Conservation (phyloP, 768 basidiomycete genomes). For the Rickenella mellea region DNA sequence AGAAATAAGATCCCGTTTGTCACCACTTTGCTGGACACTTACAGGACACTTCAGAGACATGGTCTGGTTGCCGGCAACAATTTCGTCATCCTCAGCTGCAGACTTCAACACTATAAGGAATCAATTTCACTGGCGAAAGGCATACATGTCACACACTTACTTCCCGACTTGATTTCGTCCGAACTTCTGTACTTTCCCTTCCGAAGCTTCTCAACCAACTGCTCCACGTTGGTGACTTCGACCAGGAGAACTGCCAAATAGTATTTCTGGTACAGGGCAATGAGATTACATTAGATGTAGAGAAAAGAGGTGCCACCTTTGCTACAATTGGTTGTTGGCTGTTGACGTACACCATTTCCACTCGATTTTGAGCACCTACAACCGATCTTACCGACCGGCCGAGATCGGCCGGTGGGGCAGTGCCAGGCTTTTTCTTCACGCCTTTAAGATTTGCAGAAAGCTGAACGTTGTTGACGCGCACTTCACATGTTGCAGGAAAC, state of each 20-base stretch:
- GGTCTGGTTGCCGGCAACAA: slow-evolving; percentile 80
- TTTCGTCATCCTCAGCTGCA: slow-evolving; percentile 76
- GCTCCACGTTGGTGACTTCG: slow-evolving; percentile 60
- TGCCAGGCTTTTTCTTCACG: slow-evolving; percentile 91
- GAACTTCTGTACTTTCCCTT: slow-evolving; percentile 55
- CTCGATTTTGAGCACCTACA: slow-evolving; percentile 45
- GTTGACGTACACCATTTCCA: slow-evolving; percentile 88
- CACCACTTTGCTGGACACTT: slow-evolving; percentile 21
- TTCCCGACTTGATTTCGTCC: slow-evolving; percentile 54
- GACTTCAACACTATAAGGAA: slow-evolving; percentile 40
- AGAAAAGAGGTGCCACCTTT: slow-evolving; percentile 40
- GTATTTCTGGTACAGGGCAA: slow-evolving; percentile 55
- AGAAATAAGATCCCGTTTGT: slow-evolving; percentile 2
- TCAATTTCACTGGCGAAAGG: neutral
- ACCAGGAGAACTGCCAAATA: slow-evolving; percentile 81
- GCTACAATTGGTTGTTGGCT: slow-evolving; percentile 67
- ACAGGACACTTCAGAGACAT: slow-evolving; percentile 94
- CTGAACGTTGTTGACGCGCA: slow-evolving; percentile 67
- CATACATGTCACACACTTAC: slow-evolving; percentile 33
- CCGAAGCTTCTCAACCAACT: slow-evolving; percentile 61
- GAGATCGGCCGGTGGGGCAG: slow-evolving; percentile 81
- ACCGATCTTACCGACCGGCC: slow-evolving; percentile 31
- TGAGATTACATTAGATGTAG: neutral
- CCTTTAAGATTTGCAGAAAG: slow-evolving; percentile 77
- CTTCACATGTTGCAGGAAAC: slow-evolving; percentile 88